Evolutionary conservation across 331 rosid genomes (phyloP).

Genomic region (Quercus lobata): DNA sequence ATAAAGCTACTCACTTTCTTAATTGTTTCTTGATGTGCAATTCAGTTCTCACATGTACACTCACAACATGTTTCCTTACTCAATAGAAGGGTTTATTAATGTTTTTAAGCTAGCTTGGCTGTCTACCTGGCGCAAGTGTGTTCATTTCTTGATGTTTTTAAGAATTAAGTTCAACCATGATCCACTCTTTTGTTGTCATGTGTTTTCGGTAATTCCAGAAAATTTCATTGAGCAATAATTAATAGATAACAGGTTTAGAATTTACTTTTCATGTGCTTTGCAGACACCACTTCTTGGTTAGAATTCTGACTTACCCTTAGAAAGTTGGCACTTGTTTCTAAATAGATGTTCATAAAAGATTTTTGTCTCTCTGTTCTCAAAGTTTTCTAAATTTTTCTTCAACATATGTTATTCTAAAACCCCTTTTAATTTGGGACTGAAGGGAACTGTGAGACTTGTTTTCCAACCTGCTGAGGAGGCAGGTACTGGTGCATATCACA

Average conservation of each 20-base stretch:
- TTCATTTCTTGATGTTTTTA: no score
- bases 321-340: not conserved
- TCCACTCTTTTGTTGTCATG: not conserved
- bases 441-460: conserved; percentile 69
- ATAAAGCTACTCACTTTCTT: no score
- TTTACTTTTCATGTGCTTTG: not conserved
- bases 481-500: conserved; percentile 45
- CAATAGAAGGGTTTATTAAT: no score
- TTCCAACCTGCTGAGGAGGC: conserved; percentile 82
- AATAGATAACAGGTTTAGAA: not conserved
- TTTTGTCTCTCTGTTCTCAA: not conserved
- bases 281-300: not conserved
- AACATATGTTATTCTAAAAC: conserved; percentile 11
- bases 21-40: no score
- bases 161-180: not conserved
- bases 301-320: not conserved
- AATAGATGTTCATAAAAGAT: not conserved
- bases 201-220: not conserved
- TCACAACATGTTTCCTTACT: no score
- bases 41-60: no score
- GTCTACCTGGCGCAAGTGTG: no score
- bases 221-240: not conserved
- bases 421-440: conserved; percentile 11
- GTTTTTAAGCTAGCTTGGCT: no score
- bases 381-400: not conserved